A percentile compares a stretch with the other conserved stretches of the same genome.
phyloP scores from a whole-genome alignment of 768 basidiomycete species.

The Pleurotus giganteus region DNA sequence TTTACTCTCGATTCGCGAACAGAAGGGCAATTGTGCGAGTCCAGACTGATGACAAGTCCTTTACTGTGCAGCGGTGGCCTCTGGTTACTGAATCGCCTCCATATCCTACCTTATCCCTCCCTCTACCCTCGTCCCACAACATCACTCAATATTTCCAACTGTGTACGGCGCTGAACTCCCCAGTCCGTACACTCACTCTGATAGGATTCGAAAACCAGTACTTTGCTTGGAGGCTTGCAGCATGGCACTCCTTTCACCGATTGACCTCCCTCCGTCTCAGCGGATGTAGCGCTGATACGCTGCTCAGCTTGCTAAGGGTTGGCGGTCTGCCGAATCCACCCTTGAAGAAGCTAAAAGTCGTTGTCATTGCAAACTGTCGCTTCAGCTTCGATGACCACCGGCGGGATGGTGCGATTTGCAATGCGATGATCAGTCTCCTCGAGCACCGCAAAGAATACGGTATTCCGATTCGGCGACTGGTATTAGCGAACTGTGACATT shows the following conservation, averaged over 20 bases:
- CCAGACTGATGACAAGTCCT: not conserved
- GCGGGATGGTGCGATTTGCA: not conserved
- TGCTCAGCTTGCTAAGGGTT: not conserved
- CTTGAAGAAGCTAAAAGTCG: not conserved
- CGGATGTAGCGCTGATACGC: too few species aligned
- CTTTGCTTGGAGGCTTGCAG: too few species aligned
- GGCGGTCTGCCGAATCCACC: not conserved
- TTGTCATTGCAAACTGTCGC: not conserved
- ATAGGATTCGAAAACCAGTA: too few species aligned
- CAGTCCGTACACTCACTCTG: too few species aligned
- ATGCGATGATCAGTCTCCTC: not conserved
- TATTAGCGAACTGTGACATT: not conserved
- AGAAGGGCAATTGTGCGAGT: not conserved
- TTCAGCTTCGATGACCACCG: not conserved
- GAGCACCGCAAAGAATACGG: not conserved
- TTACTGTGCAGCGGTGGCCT: too few species aligned
- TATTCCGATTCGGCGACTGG: not conserved
- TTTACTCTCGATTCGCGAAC: not conserved
- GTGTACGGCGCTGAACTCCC: too few species aligned
- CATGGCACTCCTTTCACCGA: too few species aligned
- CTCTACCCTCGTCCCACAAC: too few species aligned
- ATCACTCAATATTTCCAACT: too few species aligned
- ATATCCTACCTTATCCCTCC: too few species aligned
- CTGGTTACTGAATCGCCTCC: not conserved
- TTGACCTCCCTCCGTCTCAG: too few species aligned